Evolutionary conservation across 2,329 filamentous ascomycete species (phyloP).

Genomic region (Leptographium lundbergii): DNA sequence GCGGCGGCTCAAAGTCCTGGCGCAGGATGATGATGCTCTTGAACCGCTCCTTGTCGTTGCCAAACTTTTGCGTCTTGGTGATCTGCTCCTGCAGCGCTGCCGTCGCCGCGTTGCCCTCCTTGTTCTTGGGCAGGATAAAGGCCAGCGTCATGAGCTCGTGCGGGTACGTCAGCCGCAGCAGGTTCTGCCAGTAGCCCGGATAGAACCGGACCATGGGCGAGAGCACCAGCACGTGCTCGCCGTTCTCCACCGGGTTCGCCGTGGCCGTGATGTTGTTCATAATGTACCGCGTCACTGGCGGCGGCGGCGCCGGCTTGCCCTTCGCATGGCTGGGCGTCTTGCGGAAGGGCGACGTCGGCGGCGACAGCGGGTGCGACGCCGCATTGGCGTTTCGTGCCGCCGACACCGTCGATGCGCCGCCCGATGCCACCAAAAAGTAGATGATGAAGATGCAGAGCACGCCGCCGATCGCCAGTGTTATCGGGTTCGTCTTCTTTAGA

Average conservation of each 20-base stretch:
- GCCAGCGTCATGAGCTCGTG: conserved; percentile 90
- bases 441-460: conserved; percentile 62
- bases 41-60: conserved; percentile 70
- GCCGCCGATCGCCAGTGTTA: conserved; percentile 59
- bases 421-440: conserved; percentile 45
- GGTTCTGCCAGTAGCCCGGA: conserved; percentile 88
- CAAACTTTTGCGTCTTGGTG: conserved; percentile 65
- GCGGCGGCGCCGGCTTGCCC: conserved; percentile 39
- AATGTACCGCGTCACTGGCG: conserved; percentile 84
- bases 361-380: conserved; percentile 58
- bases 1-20: conserved; percentile 81
- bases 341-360: conserved; percentile 60
- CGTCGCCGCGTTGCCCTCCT: conserved; percentile 81
- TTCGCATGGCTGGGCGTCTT: conserved; percentile 44
- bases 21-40: conserved; percentile 87
- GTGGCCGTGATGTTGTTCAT: conserved; percentile 91
- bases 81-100: conserved; percentile 74
- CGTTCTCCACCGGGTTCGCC: conserved; percentile 58
- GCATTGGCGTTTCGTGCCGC: conserved; percentile 29
- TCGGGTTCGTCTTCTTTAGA: conserved; percentile 67
- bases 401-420: conserved; percentile 15
- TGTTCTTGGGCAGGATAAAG: conserved; percentile 90
- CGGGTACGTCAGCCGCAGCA: conserved; percentile 72
- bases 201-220: conserved; percentile 93
- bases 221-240: conserved; percentile 79